Evolutionary conservation across 2,329 filamentous ascomycete genomes (phyloP).

Genomic region (Ceratocystis variospora): DNA sequence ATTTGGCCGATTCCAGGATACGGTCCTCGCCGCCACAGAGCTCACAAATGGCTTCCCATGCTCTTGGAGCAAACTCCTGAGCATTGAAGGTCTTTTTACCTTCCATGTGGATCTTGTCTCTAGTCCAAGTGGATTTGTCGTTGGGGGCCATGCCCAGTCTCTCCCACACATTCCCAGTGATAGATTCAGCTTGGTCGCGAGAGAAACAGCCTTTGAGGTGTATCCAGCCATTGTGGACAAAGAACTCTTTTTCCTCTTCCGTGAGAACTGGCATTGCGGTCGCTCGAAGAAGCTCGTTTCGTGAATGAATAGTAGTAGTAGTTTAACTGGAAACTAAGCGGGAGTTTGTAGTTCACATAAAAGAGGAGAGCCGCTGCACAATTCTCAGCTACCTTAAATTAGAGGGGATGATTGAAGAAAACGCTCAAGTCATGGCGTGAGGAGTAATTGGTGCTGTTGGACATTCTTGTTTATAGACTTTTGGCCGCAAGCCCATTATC

Average conservation of each 20-base stretch:
- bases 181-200: conserved; percentile 26
- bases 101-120: conserved; percentile 50
- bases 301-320: neutral
- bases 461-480: conserved; percentile 9
- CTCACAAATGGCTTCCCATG: conserved; percentile 53
- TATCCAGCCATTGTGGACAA: conserved; percentile 30
- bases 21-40: conserved; percentile 50
- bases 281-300: neutral
- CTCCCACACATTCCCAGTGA: conserved; percentile 42
- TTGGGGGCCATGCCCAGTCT: conserved; percentile 49
- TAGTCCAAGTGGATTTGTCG: conserved; percentile 52
- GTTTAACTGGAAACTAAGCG: neutral
- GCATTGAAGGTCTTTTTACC: conserved; percentile 41
- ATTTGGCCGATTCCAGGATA: conserved; percentile 33
- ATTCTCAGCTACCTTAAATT: no score
- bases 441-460: neutral
- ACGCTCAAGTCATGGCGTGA: neutral
- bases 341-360: no score
- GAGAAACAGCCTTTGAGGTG: conserved; percentile 27
- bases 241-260: conserved; percentile 31
- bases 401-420: neutral
- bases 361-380: no score
- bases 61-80: conserved; percentile 45
- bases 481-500: neutral
- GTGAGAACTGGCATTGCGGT: conserved; percentile 24